These are phyloP conservation scores for Boeremia exigua DNA, from an alignment of 2,329 filamentous ascomycete genomes.

Conservation along the genomic window DNA sequence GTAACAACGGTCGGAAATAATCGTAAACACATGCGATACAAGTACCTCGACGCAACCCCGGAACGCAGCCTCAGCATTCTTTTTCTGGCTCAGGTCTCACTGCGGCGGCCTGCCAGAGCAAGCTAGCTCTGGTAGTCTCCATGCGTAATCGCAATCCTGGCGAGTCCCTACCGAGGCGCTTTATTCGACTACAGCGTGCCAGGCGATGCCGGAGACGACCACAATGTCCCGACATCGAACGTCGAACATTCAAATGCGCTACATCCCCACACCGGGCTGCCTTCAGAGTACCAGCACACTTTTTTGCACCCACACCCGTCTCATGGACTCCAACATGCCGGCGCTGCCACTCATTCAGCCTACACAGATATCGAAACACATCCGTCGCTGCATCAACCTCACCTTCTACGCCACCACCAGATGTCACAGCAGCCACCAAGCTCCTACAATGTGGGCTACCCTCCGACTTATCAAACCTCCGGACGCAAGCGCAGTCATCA, in stretches of 20 bases:
- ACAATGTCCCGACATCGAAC: constrained; percentile 50
- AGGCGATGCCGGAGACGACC: constrained; percentile 52
- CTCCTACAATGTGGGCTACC: constrained; percentile 47
- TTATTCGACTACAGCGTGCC: constrained; percentile 55
- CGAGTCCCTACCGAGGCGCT: constrained; percentile 55
- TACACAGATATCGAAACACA: constrained; percentile 50
- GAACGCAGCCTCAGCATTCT: constrained; percentile 46
- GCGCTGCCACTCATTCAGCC: constrained; percentile 42
- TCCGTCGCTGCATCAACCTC: constrained; percentile 43
- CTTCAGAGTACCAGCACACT: constrained; percentile 44
- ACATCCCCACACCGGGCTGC: constrained; percentile 47
- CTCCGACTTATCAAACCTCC: constrained; percentile 35
- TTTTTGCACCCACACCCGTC: constrained; percentile 47
- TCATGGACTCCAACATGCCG: constrained; percentile 49
- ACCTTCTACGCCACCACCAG: constrained; percentile 43
- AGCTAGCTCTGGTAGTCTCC: constrained; percentile 58
- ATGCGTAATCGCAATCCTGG: constrained; percentile 59
- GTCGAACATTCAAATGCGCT: constrained; percentile 51
- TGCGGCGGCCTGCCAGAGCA: constrained; percentile 56
- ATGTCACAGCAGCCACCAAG: constrained; percentile 47
- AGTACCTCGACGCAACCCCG: constrained; percentile 39
- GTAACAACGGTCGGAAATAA: constrained; percentile 47
- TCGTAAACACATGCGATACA: constrained; percentile 53
- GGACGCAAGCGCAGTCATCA: constrained; percentile 54
- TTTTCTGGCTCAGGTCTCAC: constrained; percentile 53